Conservation (phyloP, 371 early-diverging fungal species). For the Mortierella sp. region DNA sequence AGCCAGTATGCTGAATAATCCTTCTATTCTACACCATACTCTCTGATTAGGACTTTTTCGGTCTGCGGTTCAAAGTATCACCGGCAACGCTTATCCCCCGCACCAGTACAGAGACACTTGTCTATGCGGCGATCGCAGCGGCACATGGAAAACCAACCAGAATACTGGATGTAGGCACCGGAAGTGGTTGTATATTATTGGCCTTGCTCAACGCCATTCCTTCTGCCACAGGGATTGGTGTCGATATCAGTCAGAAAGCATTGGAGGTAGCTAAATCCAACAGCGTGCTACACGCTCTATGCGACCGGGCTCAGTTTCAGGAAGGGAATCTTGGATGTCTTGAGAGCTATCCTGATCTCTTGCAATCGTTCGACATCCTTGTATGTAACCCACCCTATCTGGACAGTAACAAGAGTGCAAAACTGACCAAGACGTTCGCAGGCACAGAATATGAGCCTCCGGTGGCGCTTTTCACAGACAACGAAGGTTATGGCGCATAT, state of each 20-base stretch:
- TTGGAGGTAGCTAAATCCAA: constrained; percentile 67
- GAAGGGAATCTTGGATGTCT: constrained; percentile 59
- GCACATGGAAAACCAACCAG: constrained; percentile 20
- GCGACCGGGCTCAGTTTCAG: constrained; percentile 48
- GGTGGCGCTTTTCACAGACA: constrained; percentile 72
- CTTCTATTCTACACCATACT: too few relatives aligned
- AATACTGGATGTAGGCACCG: constrained; percentile 81
- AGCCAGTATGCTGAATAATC: too few relatives aligned
- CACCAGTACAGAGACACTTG: constrained; percentile 74
- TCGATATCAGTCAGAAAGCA: constrained; percentile 74
- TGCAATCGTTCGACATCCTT: constrained; percentile 66
- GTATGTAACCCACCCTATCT: constrained; percentile 85
- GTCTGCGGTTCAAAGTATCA: constrained; percentile 65
- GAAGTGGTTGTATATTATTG: constrained; percentile 76
- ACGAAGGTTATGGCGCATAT: constrained; percentile 76
- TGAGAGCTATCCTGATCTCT: constrained; percentile 10
- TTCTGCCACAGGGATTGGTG: constrained; percentile 60
- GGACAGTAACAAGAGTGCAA: constrained; percentile 51
- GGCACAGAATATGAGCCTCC: constrained; percentile 70
- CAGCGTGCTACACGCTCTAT: constrained; percentile 45
- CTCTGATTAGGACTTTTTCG: constrained; percentile 64
- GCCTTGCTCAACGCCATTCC: constrained; percentile 60
- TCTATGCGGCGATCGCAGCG: constrained; percentile 56
- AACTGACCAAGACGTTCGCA: constrained; percentile 48
- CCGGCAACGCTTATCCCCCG: constrained; percentile 79